Evolutionary conservation across 495 filamentous ascomycete genomes (phyloP).

Genomic region (Neurospora hispaniola): DNA sequence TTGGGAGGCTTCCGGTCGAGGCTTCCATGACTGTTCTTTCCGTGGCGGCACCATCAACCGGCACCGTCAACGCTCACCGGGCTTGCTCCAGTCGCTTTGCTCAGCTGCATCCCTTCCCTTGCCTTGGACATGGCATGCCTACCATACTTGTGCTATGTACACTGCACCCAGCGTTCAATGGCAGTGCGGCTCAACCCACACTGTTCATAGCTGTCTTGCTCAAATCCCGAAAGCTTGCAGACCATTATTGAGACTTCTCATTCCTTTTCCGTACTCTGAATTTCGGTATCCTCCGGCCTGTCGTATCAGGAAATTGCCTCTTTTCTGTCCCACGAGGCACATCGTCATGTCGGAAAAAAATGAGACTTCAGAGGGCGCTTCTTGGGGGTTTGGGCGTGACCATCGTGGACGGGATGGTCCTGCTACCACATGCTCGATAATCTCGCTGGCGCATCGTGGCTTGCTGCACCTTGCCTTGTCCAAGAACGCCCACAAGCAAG

Average conservation of each 20-base stretch:
- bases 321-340: neutral
- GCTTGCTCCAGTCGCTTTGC: neutral
- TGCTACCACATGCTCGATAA: slow-evolving; percentile 3
- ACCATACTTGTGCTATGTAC: neutral
- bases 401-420: slow-evolving; percentile 4
- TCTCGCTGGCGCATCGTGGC: slow-evolving; percentile 1
- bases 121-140: neutral
- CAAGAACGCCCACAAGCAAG: neutral
- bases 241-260: slow-evolving; percentile 18
- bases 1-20: neutral
- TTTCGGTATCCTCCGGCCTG: slow-evolving; percentile 21
- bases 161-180: neutral
- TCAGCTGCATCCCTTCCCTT: neutral
- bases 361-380: neutral
- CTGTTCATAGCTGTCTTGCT: neutral
- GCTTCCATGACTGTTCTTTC: neutral
- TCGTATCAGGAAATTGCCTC: slow-evolving; percentile 14
- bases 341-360: neutral
- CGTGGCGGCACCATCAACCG: neutral
- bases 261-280: slow-evolving; percentile 12
- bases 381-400: neutral
- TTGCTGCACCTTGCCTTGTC: neutral
- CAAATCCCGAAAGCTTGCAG: slow-evolving; percentile 22
- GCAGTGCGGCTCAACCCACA: neutral
- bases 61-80: neutral